These are phyloP conservation scores for Verticillium nubilum DNA, from an alignment of 2,329 filamentous ascomycete genomes.

Conservation along the genomic window DNA sequence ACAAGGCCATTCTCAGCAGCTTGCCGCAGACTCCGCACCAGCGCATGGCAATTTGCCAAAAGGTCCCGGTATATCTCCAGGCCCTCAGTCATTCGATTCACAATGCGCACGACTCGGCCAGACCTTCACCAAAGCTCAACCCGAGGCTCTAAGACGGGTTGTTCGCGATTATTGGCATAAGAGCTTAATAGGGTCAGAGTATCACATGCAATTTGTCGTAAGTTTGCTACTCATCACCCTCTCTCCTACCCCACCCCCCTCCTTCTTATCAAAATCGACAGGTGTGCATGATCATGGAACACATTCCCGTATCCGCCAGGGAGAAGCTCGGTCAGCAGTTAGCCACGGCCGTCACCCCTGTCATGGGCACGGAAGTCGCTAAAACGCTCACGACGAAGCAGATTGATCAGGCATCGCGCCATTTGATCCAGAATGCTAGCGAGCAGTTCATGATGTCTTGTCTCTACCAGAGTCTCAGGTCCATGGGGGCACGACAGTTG, in stretches of 20 bases:
- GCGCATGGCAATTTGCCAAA: too few species aligned
- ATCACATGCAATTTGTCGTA: conserved; percentile 48
- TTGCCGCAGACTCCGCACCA: too few species aligned
- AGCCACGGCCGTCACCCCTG: background rate
- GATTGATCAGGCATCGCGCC: conserved; percentile 39
- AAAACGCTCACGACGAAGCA: conserved; percentile 31
- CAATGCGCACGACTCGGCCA: conserved; percentile 31
- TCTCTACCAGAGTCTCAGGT: conserved; percentile 44
- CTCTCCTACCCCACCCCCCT: background rate
- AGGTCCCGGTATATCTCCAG: too few species aligned
- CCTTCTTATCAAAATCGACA: conserved; percentile 18
- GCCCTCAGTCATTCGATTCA: conserved; percentile 25
- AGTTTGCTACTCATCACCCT: conserved; percentile 18
- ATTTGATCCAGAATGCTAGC: conserved; percentile 35
- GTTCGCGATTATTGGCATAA: conserved; percentile 47
- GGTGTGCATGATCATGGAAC: background rate
- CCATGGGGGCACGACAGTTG: conserved; percentile 47
- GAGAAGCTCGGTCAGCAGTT: background rate
- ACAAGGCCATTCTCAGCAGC: too few species aligned
- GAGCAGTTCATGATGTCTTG: conserved; percentile 46
- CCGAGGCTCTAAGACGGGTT: conserved; percentile 40
- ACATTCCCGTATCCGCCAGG: background rate
- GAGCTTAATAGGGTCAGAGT: conserved; percentile 43
- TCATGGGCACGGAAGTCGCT: conserved; percentile 28
- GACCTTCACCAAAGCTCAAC: conserved; percentile 32